Evolutionary conservation across 169 alveolate genomes (phyloP), one percentile per base, ranked within the genome.

Genomic region (Theileria luwenshuni): DNA sequence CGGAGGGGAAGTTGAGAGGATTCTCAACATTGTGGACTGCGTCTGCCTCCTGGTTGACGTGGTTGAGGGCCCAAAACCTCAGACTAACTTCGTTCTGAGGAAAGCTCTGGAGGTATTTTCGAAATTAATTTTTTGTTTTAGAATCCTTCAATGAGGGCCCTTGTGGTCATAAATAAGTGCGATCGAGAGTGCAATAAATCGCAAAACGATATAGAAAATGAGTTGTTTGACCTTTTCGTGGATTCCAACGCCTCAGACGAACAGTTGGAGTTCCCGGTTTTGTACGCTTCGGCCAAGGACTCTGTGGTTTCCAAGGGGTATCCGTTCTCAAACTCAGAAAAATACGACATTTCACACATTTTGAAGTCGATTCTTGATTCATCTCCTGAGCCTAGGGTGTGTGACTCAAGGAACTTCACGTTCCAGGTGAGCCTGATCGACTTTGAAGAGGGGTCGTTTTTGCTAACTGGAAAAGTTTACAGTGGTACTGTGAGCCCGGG

Each of bases 1-100:
- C 81, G 98, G 99, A 19, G 99, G 98, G 25, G 99, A 97, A 77
- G 99, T 97, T 13, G 99, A 96, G 77, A 89, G 99, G 35, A 96
- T 96, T 64, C 89, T 97, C 91, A 80, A 90, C 75, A 94, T 97
- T 92, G 98, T 96, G 27, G 99, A 97, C 84, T 98, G 98, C 41
- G 98, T 96, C 30, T 93, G 97, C 51, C 90, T 96, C 30, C 94
- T 97, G 27, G 98, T 97, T 17, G 98, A 97, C 70, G 98, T 97
- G 7, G 97, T 97, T 43, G 99, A 95, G 84, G 98, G 98, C 1
- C 97, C 97, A 1, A 89, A 93, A 91, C 94, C 97, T 35, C 94
- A 96, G 77, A 96, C 98, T 17, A 86, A 83, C 49, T 91, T 84
- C 61, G 92, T 87, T 17, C 72, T 90, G 48, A 69, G 80, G 27